Evolutionary conservation across 768 basidiomycete genomes (phyloP).

Genomic region (Botryobasidium botryosum): DNA sequence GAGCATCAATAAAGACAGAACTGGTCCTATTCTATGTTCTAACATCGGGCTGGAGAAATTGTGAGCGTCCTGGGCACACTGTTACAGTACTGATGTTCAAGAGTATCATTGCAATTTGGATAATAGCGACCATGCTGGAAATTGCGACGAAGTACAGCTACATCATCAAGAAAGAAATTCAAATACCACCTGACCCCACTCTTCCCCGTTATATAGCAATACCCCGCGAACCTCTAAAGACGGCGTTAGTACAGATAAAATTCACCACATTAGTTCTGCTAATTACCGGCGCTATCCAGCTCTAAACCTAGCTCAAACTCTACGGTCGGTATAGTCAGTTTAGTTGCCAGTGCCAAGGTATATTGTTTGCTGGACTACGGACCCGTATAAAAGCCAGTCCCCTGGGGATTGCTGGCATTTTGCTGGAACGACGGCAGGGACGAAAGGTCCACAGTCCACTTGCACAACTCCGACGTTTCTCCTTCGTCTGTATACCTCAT

Average conservation of each 20-base stretch:
- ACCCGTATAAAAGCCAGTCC: slow-evolving; percentile 68
- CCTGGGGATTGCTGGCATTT: slow-evolving; percentile 38
- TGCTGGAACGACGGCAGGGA: slow-evolving; percentile 63
- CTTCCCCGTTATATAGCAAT: slow-evolving; percentile 52
- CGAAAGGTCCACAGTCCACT: slow-evolving; percentile 70
- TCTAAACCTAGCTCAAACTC: slow-evolving; percentile 76
- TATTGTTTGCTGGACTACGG: slow-evolving; percentile 12
- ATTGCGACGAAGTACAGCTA: no score
- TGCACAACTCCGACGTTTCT: slow-evolving; percentile 15
- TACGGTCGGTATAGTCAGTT: slow-evolving; percentile 16
- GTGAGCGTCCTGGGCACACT: no score
- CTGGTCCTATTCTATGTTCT: no score
- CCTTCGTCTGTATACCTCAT: slow-evolving; percentile 73
- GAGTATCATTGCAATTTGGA: no score
- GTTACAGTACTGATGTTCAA: no score
- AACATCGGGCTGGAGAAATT: no score
- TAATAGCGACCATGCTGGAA: no score
- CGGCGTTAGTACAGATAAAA: background rate
- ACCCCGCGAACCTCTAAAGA: slow-evolving; percentile 57
- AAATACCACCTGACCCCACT: slow-evolving; percentile 63
- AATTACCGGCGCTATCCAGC: slow-evolving; percentile 45
- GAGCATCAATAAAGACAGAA: no score
- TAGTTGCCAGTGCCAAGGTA: background rate
- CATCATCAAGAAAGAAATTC: slow-evolving; percentile 29
- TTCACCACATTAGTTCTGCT: background rate